Evolutionary conservation across 1,139 yeast species (phyloP), one percentile per base, ranked within the genome.

Genomic region (Taphrina populina): DNA sequence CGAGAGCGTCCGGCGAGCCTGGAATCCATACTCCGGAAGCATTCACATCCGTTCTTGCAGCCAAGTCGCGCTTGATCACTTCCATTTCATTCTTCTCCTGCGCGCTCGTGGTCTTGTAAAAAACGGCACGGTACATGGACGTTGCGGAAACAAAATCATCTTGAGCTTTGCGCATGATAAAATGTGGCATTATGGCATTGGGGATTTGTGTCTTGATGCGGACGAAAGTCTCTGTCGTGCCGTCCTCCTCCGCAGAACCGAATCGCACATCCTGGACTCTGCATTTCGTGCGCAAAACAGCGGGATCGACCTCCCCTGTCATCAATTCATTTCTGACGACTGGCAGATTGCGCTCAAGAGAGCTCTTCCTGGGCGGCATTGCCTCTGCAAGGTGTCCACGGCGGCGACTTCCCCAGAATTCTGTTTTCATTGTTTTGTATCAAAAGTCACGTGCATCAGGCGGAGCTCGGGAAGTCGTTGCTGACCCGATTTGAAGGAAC

Each of bases 21-120:
- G 46, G 46, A 36, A 56, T 36, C 58, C 58, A 56, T 19, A 51
- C 46, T 1, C 58, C 58, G 10, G 58, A 41, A 10, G 56, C 54
- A 29, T 51, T 34, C 15, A 33, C 34, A 27, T 41, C 56, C 45
- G 55, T 20, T 11, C 52, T 37, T 26, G 58, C 56, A 29, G 51
- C 45, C 11, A 34, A 30, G 19, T 51, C 52, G 32, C 43, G 41
- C 34, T 34, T 34, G 30, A 56, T 29, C 15, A 46, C 30, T 11
- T 52, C 51, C 52, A 51, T 49, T 32, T 56, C 58, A 15, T 33
- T 33, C 23, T 56, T 56, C 11, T 45, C 40, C 24, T 40, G 40
- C 4, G 37, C 43, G 10, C 33, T 33, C 20, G 56, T 39, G 19
- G 49, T 29, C 15, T 34, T 44, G 40, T 44, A 44, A 36, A 41